Percentiles rank a stretch among this genome's conserved stretches.
Conservation (phyloP, 129 eudicot genomes). For the Saussurea involucrata region DNA sequence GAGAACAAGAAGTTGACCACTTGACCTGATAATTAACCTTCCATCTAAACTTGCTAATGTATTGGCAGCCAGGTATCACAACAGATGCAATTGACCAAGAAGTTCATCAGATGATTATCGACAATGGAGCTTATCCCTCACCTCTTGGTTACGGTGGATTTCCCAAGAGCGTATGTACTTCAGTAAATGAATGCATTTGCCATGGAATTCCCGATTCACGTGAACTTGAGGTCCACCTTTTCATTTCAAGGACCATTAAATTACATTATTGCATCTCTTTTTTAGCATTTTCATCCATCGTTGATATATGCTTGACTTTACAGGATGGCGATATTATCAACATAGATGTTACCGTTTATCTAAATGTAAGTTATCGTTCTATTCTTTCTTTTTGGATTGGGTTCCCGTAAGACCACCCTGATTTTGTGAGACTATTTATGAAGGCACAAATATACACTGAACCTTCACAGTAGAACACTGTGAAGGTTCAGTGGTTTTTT, state of each 20-base stretch:
- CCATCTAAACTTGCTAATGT: not conserved
- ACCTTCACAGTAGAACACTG: not conserved
- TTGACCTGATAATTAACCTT: not conserved
- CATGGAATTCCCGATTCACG: conserved; percentile 90
- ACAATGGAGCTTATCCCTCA: conserved; percentile 83
- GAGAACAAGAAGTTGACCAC: not conserved
- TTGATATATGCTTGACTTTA: conserved; percentile 21
- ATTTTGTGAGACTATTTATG: not conserved
- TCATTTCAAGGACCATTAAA: not conserved
- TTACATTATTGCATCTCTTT: not conserved
- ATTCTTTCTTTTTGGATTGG: not conserved
- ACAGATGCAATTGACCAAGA: conserved; percentile 77
- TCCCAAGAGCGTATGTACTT: conserved; percentile 84
- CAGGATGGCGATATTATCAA: conserved; percentile 84
- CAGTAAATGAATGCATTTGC: conserved; percentile 86
- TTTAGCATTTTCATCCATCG: not conserved
- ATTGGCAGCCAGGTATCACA: conserved; percentile 74
- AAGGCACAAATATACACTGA: not conserved
- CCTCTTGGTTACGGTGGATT: conserved; percentile 86
- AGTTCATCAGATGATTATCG: conserved; percentile 73
- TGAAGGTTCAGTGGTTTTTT: no score
- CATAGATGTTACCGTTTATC: conserved; percentile 74
- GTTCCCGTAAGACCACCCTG: not conserved
- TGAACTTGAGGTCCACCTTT: conserved; percentile 55
- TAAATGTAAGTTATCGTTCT: conserved; percentile 51